Conservation (phyloP, 2,329 filamentous ascomycete species). For the Neofusicoccum kwambonambiense region DNA sequence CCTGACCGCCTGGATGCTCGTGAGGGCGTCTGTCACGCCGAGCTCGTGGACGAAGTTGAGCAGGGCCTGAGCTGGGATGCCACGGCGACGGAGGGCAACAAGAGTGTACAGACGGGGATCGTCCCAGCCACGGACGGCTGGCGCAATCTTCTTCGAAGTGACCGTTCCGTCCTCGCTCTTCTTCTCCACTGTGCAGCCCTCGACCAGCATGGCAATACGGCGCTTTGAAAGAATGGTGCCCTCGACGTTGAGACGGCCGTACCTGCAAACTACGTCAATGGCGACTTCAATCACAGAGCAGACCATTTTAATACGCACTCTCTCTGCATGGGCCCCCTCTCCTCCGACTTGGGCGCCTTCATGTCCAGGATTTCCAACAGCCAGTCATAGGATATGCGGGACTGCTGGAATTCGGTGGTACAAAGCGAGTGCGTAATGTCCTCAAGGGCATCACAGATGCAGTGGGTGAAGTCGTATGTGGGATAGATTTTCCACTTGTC, state of each 20-base stretch:
- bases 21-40: conserved; percentile 79
- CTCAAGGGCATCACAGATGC: conserved; percentile 89
- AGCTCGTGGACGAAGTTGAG: conserved; percentile 89
- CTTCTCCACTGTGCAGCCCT: conserved; percentile 53
- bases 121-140: conserved; percentile 79
- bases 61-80: conserved; percentile 83
- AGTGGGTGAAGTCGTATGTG: conserved; percentile 91
- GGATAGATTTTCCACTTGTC: conserved; percentile 90
- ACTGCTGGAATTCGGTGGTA: conserved; percentile 87
- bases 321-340: conserved; percentile 75
- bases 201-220: conserved; percentile 76
- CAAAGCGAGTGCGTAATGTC: conserved; percentile 88
- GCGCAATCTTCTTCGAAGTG: conserved; percentile 40
- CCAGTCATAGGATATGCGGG: conserved; percentile 87
- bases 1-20: conserved; percentile 75
- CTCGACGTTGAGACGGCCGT: conserved; percentile 72
- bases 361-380: conserved; percentile 78
- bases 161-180: conserved; percentile 44
- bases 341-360: conserved; percentile 63
- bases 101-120: conserved; percentile 88
- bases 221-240: conserved; percentile 88
- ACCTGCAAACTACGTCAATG: conserved; percentile 32
- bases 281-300: not conserved
- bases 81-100: conserved; percentile 77
- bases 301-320: conserved; percentile 57